A percentile compares a stretch with the other conserved stretches of the same genome.
Conservation (phyloP, 2,329 filamentous ascomycete species). For the Dactylella cylindrospora region DNA sequence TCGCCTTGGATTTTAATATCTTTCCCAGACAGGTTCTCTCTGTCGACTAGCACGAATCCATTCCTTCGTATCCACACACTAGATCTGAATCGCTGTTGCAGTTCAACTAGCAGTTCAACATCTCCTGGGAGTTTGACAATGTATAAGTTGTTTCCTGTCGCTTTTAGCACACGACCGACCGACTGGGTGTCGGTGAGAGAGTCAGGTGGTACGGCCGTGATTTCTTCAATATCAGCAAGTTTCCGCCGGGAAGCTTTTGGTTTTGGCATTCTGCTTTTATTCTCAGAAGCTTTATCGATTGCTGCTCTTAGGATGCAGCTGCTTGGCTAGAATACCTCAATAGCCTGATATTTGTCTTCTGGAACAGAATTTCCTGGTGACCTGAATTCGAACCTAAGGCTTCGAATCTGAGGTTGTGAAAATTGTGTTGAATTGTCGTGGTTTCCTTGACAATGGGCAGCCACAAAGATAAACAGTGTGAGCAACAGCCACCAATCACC, state of each 20-base stretch:
- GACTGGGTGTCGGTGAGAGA: conserved; percentile 63
- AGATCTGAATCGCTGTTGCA: conserved; percentile 81
- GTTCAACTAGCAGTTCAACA: conserved; percentile 71
- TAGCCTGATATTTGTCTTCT: too few relatives aligned
- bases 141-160: conserved; percentile 88
- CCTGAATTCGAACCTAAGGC: too few relatives aligned
- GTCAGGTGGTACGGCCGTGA: conserved; percentile 61
- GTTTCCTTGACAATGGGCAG: too few relatives aligned
- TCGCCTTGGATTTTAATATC: conserved; percentile 81
- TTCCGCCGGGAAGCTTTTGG: not conserved
- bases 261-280: too few relatives aligned
- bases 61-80: conserved; percentile 92
- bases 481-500: too few relatives aligned
- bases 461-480: too few relatives aligned
- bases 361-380: too few relatives aligned
- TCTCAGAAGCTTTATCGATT: too few relatives aligned
- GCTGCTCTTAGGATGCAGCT: too few relatives aligned
- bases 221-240: not conserved
- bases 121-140: conserved; percentile 69
- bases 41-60: conserved; percentile 82
- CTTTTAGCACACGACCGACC: conserved; percentile 76
- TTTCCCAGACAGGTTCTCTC: conserved; percentile 63
- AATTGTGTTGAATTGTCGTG: too few relatives aligned
- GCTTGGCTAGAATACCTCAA: too few relatives aligned
- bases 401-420: too few relatives aligned